Percentiles rank a stretch among this genome's conserved stretches.
Evolutionary conservation across 345 rosid species (phyloP).

Genomic region (Brassica juncea): DNA sequence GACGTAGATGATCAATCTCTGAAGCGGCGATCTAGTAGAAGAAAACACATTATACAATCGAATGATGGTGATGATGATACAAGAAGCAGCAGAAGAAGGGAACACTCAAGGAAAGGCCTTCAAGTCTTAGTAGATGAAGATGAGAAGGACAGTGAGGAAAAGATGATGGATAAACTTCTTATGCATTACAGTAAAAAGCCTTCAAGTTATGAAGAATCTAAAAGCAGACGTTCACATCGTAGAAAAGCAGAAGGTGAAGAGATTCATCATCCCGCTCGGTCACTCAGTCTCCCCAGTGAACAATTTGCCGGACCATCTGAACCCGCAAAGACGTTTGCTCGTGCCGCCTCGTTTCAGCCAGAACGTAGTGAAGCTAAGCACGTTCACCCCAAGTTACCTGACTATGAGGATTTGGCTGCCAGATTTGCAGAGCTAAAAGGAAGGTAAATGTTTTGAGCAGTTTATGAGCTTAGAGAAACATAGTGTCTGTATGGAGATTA

Average conservation of each 20-base stretch:
- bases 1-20: conserved; percentile 42
- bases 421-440: conserved; percentile 83
- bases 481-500: conserved; percentile 1
- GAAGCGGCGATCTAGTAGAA: conserved; percentile 61
- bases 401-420: conserved; percentile 93
- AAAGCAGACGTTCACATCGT: conserved; percentile 49
- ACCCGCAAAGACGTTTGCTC: conserved; percentile 50
- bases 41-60: conserved; percentile 52
- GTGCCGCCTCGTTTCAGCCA: conserved; percentile 80
- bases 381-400: conserved; percentile 95
- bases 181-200: conserved; percentile 89
- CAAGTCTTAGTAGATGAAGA: conserved; percentile 67
- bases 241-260: conserved; percentile 43
- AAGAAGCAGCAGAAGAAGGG: conserved; percentile 61
- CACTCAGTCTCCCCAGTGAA: conserved; percentile 68
- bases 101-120: conserved; percentile 62
- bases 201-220: conserved; percentile 58
- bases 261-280: conserved; percentile 53
- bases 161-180: conserved; percentile 78
- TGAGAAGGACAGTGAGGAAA: conserved; percentile 73
- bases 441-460: conserved; percentile 42
- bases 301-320: conserved; percentile 50
- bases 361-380: conserved; percentile 66
- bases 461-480: conserved; percentile 2
- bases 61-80: conserved; percentile 39